Conservation (phyloP, 2,329 filamentous ascomycete species). For the Mycosphaerella arachidis region DNA sequence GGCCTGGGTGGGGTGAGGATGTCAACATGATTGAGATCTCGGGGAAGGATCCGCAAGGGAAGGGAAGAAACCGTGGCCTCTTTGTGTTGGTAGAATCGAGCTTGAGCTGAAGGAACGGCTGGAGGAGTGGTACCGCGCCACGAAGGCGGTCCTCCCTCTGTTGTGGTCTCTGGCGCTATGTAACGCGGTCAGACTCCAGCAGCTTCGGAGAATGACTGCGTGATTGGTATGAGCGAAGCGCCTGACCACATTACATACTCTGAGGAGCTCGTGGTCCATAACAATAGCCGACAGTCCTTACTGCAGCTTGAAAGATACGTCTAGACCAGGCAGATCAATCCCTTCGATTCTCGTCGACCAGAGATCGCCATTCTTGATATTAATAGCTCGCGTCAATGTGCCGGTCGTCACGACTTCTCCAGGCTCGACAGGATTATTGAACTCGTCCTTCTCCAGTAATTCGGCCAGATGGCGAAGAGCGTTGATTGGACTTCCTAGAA, state of each 20-base stretch:
- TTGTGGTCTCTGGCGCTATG: not conserved
- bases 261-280: not conserved
- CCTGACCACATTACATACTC: not conserved
- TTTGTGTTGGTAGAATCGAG: constrained; percentile 3
- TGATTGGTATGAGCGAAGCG: not conserved
- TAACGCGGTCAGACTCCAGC: not conserved
- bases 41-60: not conserved
- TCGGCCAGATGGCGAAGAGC: constrained; percentile 17
- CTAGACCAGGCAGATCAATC: constrained; percentile 18
- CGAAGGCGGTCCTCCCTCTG: not conserved
- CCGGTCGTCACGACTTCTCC: constrained; percentile 22
- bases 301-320: constrained; percentile 17
- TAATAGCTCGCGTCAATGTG: constrained; percentile 17
- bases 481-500: constrained; percentile 20
- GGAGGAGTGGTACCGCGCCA: not conserved
- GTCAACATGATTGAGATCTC: constrained; percentile 1
- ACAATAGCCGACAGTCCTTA: not conserved
- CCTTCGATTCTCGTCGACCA: constrained; percentile 20
- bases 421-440: constrained; percentile 17
- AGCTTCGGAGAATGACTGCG: not conserved
- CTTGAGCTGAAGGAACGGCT: not conserved
- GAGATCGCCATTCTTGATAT: constrained; percentile 18
- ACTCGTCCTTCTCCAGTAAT: constrained; percentile 19
- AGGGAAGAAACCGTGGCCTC: not conserved
- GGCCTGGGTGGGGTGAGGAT: not conserved